A percentile compares a stretch with the other conserved stretches of the same genome.
Evolutionary conservation across 768 basidiomycete species (phyloP).

Genomic region (Amanita exitialis): DNA sequence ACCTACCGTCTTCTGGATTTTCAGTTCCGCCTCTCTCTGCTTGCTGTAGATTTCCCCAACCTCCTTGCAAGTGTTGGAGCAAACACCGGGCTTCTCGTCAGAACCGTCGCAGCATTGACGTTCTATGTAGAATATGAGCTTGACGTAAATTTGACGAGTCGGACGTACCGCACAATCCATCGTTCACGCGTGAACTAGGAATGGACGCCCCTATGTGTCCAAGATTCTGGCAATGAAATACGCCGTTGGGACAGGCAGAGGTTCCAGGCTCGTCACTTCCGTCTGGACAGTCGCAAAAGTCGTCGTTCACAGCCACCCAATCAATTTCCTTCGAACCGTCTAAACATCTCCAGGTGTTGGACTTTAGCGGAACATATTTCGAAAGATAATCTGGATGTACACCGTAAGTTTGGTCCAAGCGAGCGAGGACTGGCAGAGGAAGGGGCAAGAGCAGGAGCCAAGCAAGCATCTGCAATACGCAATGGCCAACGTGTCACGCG

Average conservation of each 20-base stretch:
- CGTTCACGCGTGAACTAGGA: constrained; percentile 74
- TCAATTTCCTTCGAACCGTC: constrained; percentile 72
- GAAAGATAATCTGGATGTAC: constrained; percentile 43
- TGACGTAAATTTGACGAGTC: not conserved
- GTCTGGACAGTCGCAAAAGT: constrained; percentile 90
- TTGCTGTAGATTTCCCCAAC: constrained; percentile 63
- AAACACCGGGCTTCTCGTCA: constrained; percentile 78
- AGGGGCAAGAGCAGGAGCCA: constrained; percentile 39
- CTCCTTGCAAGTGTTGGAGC: constrained; percentile 67
- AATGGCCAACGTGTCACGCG: constrained; percentile 28
- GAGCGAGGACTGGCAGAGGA: constrained; percentile 29
- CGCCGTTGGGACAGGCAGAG: constrained; percentile 65
- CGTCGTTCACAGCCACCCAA: constrained; percentile 82
- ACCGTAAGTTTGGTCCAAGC: constrained; percentile 42
- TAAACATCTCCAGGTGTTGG: constrained; percentile 67
- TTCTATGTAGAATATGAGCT: constrained; percentile 38
- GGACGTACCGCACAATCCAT: constrained; percentile 83
- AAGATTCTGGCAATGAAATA: constrained; percentile 79
- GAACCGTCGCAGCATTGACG: constrained; percentile 93
- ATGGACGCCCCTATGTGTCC: constrained; percentile 83
- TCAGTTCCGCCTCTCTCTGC: constrained; percentile 62
- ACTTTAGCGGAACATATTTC: constrained; percentile 44
- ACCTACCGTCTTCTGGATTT: constrained; percentile 71
- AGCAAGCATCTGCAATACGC: constrained; percentile 31
- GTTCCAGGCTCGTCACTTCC: constrained; percentile 98